phyloP scores from a whole-genome alignment of 2,329 filamentous ascomycete species.

The Penicillium sp. region DNA sequence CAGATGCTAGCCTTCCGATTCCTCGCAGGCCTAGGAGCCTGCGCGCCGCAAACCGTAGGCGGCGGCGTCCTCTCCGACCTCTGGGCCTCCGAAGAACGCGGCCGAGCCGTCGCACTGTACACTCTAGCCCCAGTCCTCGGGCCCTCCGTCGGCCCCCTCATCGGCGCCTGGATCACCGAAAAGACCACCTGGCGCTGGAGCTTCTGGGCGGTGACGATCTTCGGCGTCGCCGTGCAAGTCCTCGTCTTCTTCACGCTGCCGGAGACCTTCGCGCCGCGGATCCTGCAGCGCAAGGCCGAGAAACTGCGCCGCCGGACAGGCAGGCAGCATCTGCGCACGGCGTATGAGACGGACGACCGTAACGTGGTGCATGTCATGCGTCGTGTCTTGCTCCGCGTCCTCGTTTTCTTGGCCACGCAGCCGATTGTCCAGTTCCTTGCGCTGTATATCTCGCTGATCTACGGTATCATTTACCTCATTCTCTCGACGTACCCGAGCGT shows the following conservation, averaged over 20 bases:
- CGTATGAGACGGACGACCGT: no score
- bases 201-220: slow-evolving; percentile 63
- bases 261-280: slow-evolving; percentile 62
- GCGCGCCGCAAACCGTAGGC: slow-evolving; percentile 37
- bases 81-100: slow-evolving; percentile 53
- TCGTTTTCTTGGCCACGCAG: slow-evolving; percentile 55
- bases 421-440: slow-evolving; percentile 57
- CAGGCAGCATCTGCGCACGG: no score
- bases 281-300: slow-evolving; percentile 56
- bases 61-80: slow-evolving; percentile 1
- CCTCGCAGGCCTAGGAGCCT: slow-evolving; percentile 54
- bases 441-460: slow-evolving; percentile 53
- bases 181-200: slow-evolving; percentile 30
- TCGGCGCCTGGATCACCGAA: slow-evolving; percentile 59
- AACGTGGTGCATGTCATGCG: no score
- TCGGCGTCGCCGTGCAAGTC: slow-evolving; percentile 56
- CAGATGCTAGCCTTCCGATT: slow-evolving; percentile 56
- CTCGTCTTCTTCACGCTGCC: slow-evolving; percentile 57
- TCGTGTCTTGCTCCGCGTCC: no score
- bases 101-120: slow-evolving; percentile 58
- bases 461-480: slow-evolving; percentile 60
- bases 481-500: slow-evolving; percentile 58
- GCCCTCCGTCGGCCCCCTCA: slow-evolving; percentile 60
- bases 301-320: no score
- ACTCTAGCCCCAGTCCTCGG: slow-evolving; percentile 59